Percentiles rank a stretch among this genome's conserved stretches.
Conservation (phyloP, 441 rosid species). For the Arabidopsis lyrata region DNA sequence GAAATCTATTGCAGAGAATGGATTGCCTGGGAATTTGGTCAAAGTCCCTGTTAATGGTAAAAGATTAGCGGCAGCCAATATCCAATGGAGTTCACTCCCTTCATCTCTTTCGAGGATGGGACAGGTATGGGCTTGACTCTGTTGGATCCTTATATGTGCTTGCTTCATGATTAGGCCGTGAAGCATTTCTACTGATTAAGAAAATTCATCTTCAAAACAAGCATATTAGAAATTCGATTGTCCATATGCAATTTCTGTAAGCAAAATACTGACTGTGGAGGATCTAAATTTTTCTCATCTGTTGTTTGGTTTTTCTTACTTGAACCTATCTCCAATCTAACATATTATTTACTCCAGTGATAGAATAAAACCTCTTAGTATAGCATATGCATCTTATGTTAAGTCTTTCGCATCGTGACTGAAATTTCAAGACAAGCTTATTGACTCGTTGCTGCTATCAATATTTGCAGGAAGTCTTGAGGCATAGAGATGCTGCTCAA, state of each 20-base stretch:
- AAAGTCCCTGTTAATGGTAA: constrained; percentile 68
- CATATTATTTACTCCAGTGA: too few relatives aligned
- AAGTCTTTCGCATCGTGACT: constrained; percentile 14
- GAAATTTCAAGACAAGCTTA: neutral
- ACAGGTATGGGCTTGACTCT: constrained; percentile 61
- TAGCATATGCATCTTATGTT: constrained; percentile 1
- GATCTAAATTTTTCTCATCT: neutral
- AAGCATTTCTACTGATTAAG: constrained; percentile 13
- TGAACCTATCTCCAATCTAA: too few relatives aligned
- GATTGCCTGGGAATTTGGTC: constrained; percentile 73
- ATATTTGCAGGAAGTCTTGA: constrained; percentile 76
- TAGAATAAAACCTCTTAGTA: neutral
- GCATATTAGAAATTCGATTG: too few relatives aligned
- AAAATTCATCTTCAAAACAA: too few relatives aligned
- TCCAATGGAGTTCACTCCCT: constrained; percentile 84
- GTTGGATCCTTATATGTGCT: constrained; percentile 33
- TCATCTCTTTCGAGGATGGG: constrained; percentile 87
- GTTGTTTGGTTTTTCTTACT: neutral
- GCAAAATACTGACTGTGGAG: neutral
- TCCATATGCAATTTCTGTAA: neutral
- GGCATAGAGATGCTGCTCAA: constrained; percentile 92
- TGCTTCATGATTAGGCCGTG: constrained; percentile 13
- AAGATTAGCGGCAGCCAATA: constrained; percentile 70
- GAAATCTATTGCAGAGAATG: constrained; percentile 63
- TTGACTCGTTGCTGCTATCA: constrained; percentile 5